Conservation (phyloP, 78 protist genomes). For the Cavenderia fasciculata region DNA sequence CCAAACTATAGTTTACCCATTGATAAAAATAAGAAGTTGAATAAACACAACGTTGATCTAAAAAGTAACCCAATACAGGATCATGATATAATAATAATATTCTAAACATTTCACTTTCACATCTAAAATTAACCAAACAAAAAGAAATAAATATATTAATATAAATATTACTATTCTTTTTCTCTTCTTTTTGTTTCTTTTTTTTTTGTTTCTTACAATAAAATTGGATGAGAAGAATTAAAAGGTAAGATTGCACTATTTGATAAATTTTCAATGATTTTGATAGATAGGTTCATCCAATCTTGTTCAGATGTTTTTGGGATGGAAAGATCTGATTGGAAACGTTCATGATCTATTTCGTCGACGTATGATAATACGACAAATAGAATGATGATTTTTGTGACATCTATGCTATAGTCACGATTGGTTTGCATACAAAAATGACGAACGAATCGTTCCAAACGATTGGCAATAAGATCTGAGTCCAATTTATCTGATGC, state of each 20-base stretch:
- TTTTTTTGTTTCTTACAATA: slow-evolving; percentile 24
- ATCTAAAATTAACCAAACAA: too few species aligned
- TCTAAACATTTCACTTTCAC: slow-evolving; percentile 80
- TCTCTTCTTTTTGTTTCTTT: background rate
- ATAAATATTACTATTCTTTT: background rate
- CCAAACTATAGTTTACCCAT: slow-evolving; percentile 21
- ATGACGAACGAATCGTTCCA: slow-evolving; percentile 21
- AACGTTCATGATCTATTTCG: too few species aligned
- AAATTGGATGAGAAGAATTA: slow-evolving; percentile 49
- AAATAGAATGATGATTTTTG: slow-evolving; percentile 38
- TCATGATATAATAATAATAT: slow-evolving; percentile 63
- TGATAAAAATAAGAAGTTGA: slow-evolving; percentile 46
- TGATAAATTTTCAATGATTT: slow-evolving; percentile 28
- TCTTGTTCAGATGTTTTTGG: slow-evolving; percentile 25
- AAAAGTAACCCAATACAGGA: slow-evolving; percentile 37
- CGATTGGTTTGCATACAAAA: slow-evolving; percentile 32
- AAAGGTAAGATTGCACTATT: slow-evolving; percentile 4
- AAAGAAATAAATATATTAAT: background rate
- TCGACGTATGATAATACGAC: slow-evolving; percentile 46
- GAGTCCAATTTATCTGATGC: background rate
- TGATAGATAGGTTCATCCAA: slow-evolving; percentile 42
- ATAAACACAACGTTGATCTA: slow-evolving; percentile 38
- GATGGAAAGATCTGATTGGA: background rate
- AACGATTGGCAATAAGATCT: slow-evolving; percentile 6
- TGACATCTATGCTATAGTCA: slow-evolving; percentile 43